These are phyloP conservation scores for Penicillium sp. DNA, from an alignment of 2,329 filamentous ascomycete genomes.

Conservation along the genomic window DNA sequence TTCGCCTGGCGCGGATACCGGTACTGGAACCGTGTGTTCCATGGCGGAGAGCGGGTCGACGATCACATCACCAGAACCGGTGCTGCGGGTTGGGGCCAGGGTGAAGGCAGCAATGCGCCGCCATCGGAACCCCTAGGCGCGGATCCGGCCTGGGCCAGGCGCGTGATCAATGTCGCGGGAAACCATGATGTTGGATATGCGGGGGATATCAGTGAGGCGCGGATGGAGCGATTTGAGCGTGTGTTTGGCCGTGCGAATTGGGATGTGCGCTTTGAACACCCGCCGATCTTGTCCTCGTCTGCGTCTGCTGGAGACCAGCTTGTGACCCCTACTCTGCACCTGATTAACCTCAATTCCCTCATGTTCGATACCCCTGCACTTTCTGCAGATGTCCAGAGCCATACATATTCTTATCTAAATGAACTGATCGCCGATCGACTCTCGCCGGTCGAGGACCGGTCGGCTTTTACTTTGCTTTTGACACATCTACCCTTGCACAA, in stretches of 20 bases:
- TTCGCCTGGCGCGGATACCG: constrained; percentile 70
- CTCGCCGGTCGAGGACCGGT: constrained; percentile 59
- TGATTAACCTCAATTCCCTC: constrained; percentile 88
- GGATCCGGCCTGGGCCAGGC: constrained; percentile 63
- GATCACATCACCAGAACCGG: constrained; percentile 43
- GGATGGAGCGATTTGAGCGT: constrained; percentile 76
- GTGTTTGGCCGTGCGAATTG: constrained; percentile 88
- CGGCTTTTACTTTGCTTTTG: constrained; percentile 74
- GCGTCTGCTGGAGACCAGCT: background rate
- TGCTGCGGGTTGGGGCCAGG: constrained; percentile 41
- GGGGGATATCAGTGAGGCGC: constrained; percentile 76
- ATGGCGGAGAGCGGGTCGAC: constrained; percentile 61
- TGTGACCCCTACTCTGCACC: constrained; percentile 64
- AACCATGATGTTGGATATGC: constrained; percentile 98
- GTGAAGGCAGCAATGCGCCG: constrained; percentile 18
- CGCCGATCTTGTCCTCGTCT: constrained; percentile 31
- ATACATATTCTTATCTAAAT: constrained; percentile 72
- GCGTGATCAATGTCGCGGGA: constrained; percentile 84
- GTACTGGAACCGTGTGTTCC: constrained; percentile 80
- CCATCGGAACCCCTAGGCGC: constrained; percentile 30
- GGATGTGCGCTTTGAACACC: constrained; percentile 72
- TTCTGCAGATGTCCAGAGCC: constrained; percentile 64
- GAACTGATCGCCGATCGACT: constrained; percentile 57
- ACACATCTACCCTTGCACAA: constrained; percentile 94
- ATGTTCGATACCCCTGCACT: constrained; percentile 84